Evolutionary conservation across 129 eudicot genomes (phyloP), one percentile per base, ranked within the genome.

Genomic region (Erigeron canadensis): DNA sequence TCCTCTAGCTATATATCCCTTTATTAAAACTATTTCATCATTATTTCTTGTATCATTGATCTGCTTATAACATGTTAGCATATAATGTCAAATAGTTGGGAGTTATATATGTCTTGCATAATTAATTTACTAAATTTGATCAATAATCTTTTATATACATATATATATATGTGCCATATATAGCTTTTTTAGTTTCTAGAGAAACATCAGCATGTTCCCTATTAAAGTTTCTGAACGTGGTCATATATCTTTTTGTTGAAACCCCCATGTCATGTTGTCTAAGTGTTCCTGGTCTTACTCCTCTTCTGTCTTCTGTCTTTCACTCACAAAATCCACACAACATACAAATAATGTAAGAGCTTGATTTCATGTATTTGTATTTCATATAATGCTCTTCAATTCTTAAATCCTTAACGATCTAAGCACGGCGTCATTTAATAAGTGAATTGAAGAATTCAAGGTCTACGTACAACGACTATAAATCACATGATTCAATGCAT

Each of bases 181-280:
- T 28, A 1, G 34, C 34, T 28, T 28, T 28, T 28, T 28, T 28
- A 28, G 34, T 28, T 28, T 28, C 34, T 28, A 28, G 34, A 28
- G 34, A 28, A 59, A 72, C 76, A 59, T 42, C 8, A 41, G 45
- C 76, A 72, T 62, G 69, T 72, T 72, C 76, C 67, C 51, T 7
- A 72, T 44, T 43, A 72, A 72, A 72, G 76, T 28, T 72, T 10
- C 38, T 72, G 48, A 61, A 60, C 58, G 59, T 72, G 59, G 60
- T 50, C n/a, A n/a, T n/a, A n/a, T 46, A 72, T 72, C 69, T 72
- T 72, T 60, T 72, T 72, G 47, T 60, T 59, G 59, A 72, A 45
- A 60, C 68, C 76, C 76, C 1, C 3, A 72, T 72, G 76, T 50
- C 69, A 60, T 59, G 11, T 45, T 72, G 76, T 72, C 76, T 4